Conservation (phyloP, 2,329 filamentous ascomycete species). For the Drechmeria coniospora region DNA sequence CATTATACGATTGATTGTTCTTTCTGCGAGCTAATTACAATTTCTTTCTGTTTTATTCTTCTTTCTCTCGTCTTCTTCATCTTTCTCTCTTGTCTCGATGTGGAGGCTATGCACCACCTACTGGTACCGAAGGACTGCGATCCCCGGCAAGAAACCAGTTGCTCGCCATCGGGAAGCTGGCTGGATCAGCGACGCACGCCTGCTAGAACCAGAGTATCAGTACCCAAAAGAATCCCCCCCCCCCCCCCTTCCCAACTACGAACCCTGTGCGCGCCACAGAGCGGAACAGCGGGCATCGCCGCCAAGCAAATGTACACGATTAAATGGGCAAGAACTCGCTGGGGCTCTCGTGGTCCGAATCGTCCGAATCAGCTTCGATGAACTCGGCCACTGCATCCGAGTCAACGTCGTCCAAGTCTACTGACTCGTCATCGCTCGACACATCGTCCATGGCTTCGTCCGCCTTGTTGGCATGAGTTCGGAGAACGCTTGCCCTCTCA, state of each 20-base stretch:
- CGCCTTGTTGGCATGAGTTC: conserved; percentile 42
- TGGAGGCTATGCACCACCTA: no score
- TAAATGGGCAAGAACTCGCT: conserved; percentile 41
- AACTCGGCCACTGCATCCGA: conserved; percentile 60
- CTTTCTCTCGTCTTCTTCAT: conserved; percentile 1
- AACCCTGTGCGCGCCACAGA: background rate
- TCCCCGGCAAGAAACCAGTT: no score
- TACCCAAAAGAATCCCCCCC: background rate
- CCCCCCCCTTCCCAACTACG: no score
- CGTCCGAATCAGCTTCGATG: conserved; percentile 37
- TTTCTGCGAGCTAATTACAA: no score
- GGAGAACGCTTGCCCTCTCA: conserved; percentile 67
- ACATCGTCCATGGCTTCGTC: conserved; percentile 49
- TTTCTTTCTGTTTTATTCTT: conserved; percentile 3
- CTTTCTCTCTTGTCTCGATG: no score
- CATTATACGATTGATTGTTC: no score
- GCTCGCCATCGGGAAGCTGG: no score
- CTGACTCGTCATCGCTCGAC: conserved; percentile 61
- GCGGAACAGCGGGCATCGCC: background rate
- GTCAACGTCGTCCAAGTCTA: conserved; percentile 64
- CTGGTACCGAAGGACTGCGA: no score
- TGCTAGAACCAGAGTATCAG: no score
- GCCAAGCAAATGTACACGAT: background rate
- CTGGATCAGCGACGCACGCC: no score
- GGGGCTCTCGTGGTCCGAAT: conserved; percentile 39